These are phyloP conservation scores for Plasmodium sp. DNA, from an alignment of 169 alveolate genomes.

Conservation along the genomic window DNA sequence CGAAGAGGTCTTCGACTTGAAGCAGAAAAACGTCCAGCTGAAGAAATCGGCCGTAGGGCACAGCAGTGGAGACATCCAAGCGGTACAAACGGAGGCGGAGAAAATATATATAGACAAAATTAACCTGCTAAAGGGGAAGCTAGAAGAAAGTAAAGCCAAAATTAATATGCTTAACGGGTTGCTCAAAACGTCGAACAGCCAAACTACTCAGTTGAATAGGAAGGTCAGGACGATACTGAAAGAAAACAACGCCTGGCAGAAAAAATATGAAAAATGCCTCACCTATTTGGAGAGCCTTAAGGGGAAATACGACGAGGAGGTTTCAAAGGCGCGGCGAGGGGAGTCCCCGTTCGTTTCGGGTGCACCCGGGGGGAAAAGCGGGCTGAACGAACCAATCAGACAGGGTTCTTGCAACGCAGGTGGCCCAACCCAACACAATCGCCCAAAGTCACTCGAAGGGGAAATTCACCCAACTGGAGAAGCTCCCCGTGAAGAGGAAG, in stretches of 20 bases:
- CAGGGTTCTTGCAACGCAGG: too few species aligned
- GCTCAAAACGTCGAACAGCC: conserved; percentile 63
- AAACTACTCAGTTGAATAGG: conserved; percentile 40
- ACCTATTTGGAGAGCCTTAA: conserved; percentile 41
- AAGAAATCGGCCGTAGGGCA: not conserved
- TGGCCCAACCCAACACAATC: not conserved
- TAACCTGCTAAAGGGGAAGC: conserved; percentile 20
- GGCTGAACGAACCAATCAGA: too few species aligned
- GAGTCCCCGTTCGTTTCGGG: not conserved
- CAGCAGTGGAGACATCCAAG: conserved; percentile 9
- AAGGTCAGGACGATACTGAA: conserved; percentile 24
- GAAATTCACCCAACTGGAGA: not conserved
- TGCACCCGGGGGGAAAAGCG: not conserved
- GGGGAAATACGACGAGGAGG: conserved; percentile 32
- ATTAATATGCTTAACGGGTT: conserved; percentile 26
- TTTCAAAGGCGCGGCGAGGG: not conserved
- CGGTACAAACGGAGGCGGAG: conserved; percentile 24
- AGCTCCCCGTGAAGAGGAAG: not conserved
- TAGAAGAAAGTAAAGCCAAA: conserved; percentile 59
- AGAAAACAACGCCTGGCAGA: conserved; percentile 53
- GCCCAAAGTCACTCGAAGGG: not conserved
- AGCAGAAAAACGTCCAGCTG: conserved; percentile 13
- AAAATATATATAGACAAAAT: conserved; percentile 47
- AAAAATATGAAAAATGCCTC: conserved; percentile 61
- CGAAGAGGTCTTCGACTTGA: conserved; percentile 43